phyloP scores from a whole-genome alignment of 257 asterid genomes.

The Catharanthus roseus region DNA sequence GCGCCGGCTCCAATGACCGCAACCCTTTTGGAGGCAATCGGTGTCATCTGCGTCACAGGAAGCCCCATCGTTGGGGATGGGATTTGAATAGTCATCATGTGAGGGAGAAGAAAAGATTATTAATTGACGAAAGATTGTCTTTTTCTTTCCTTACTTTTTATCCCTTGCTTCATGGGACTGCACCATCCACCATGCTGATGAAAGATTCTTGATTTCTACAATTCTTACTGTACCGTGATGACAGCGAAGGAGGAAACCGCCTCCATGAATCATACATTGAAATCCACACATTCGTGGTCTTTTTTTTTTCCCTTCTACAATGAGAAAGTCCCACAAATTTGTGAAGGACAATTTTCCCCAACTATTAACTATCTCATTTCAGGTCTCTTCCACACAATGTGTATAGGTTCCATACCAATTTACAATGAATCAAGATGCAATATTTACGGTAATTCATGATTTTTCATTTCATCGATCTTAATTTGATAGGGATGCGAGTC shows the following conservation, averaged over 20 bases:
- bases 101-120: neutral
- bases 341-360: neutral
- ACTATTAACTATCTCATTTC: too few species aligned
- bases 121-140: neutral
- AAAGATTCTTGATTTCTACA: too few species aligned
- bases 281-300: neutral
- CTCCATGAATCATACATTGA: neutral
- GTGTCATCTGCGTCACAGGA: constrained; percentile 27
- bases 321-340: neutral
- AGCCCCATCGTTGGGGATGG: constrained; percentile 15
- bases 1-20: constrained; percentile 98
- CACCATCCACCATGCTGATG: too few species aligned
- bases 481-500: too few species aligned
- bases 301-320: neutral
- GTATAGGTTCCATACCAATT: too few species aligned
- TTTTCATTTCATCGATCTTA: too few species aligned
- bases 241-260: too few species aligned
- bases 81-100: constrained; percentile 31
- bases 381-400: too few species aligned
- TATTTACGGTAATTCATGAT: too few species aligned
- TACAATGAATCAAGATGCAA: too few species aligned
- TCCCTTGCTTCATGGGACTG: neutral
- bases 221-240: too few species aligned
- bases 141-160: neutral
- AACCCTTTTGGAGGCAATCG: constrained; percentile 41